Evolutionary conservation across 257 asterid genomes (phyloP), one percentile per base, ranked within the genome.

Genomic region (Forsythia suspensa): DNA sequence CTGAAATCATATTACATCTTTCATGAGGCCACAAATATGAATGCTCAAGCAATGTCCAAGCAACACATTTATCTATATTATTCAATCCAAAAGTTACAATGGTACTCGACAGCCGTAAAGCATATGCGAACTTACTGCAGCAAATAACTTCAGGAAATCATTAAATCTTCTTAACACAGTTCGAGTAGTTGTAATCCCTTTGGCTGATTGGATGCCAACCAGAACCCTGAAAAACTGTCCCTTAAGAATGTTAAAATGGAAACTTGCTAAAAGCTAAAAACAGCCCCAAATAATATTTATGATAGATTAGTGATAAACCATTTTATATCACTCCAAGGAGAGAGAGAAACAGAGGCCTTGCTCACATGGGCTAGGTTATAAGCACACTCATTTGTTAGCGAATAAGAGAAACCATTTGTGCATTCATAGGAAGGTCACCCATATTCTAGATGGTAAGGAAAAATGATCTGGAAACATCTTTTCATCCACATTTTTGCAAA

Each of bases 161-260:
- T 95, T 95, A 79, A 95, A 95, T 86, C 99, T 91, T 82, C 99
- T 91, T 84, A 95, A 77, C 79, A 95, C 89, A 40, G 88, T 85
- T 84, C 97, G 94, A 67, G 95, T 85, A 67, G 90, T 86, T 44
- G 99, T 93, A 88, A 86, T 78, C 76, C 98, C 98, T 84, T 88
- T 93, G 20, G 98, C 96, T 80, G 99, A 95, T 83, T 95, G 99
- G 75, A 93, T 12, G 77, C 98, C 98, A 51, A 95, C 92, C 83
- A 88, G 89, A 80, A 95, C 94, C 97, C 99, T 93, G 94, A 91
- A 95, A 87, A 91, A 93, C 99, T 92, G 97, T 86, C 91, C 84
- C 84, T 76, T 79, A 73, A 82, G 77, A 84, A 84, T 76, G 91
- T 88, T 79, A 89, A 85, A 55, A 52, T 24, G 73, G 70, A 70